Evolutionary conservation across 768 basidiomycete species (phyloP), one percentile per base, ranked within the genome.

Genomic region (Favolaschia claudopus): DNA sequence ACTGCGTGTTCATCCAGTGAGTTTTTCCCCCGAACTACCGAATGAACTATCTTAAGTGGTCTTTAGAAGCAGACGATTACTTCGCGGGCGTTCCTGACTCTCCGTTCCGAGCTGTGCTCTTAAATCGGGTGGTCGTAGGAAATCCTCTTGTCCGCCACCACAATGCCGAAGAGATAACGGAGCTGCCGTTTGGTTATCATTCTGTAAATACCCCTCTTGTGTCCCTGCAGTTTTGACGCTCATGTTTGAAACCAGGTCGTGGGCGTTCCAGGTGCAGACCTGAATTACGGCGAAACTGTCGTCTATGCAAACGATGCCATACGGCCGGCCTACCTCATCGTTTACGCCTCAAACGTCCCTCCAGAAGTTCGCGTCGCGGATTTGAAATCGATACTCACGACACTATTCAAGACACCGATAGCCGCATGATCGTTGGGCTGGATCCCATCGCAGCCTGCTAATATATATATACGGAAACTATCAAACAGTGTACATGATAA

Each of bases 201-300:
- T 89, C 88, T n/a, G 87, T 82, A 68, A 44, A 75, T 60, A 39
- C 34, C 13, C 15, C 19, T 53, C 25, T 10, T 29, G 19, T 17
- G 48, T 27, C 17, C 49, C 22, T 6, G 59, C 4, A 24, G 20
- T n/a, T 32, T 34, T n/a, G 7, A 15, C 47, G 25, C 20, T 38
- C 19, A 34, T 25, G 28, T 32, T 33, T 36, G 8, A n/a, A n/a
- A n/a, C n/a, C 55, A 89, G 87, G 77, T 89, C 20, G 72, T 84
- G 8, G 88, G 88, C 4, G 78, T 83, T 59, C 88, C 87, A n/a
- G 88, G 88, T 1, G 73, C 71, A 34, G 85, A 87, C 67, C 72
- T 89, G 45, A 89, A 89, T 67, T 89, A 88, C 57, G 86, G 85
- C 69, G 88, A 89, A 69, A 88, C 85, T 4, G 86, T 89, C 8